A percentile compares a stretch with the other conserved stretches of the same genome.
Conservation (phyloP, 2,329 filamentous ascomycete species). For the Magnaporthales sp. region DNA sequence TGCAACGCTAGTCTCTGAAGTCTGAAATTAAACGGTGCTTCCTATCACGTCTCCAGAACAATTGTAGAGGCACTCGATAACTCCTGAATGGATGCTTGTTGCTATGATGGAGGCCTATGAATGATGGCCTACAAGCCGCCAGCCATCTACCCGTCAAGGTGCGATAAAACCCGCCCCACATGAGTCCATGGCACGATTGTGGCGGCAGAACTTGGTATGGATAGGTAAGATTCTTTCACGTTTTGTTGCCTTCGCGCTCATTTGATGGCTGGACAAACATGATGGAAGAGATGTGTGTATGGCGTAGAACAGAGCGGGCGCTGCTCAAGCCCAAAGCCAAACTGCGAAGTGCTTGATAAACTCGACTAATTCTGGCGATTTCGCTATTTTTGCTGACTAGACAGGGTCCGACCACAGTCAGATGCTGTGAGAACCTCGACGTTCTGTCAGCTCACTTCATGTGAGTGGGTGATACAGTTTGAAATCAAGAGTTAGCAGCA, state of each 20-base stretch:
- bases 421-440: background rate
- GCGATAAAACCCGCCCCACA: background rate
- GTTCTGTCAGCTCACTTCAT: background rate
- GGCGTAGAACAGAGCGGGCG: background rate
- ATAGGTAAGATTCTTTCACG: background rate
- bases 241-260: background rate
- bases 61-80: background rate
- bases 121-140: background rate
- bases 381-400: background rate
- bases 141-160: background rate
- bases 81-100: background rate
- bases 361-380: background rate
- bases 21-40: background rate
- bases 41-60: background rate
- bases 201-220: background rate
- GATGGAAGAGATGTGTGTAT: background rate
- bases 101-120: background rate
- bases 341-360: background rate
- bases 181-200: background rate
- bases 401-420: background rate
- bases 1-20: background rate
- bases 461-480: background rate
- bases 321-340: background rate
- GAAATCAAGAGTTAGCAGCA: background rate
- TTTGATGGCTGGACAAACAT: background rate